These are phyloP conservation scores for Prunus padus DNA, from an alignment of 306 rosid species.

Conservation along the genomic window DNA sequence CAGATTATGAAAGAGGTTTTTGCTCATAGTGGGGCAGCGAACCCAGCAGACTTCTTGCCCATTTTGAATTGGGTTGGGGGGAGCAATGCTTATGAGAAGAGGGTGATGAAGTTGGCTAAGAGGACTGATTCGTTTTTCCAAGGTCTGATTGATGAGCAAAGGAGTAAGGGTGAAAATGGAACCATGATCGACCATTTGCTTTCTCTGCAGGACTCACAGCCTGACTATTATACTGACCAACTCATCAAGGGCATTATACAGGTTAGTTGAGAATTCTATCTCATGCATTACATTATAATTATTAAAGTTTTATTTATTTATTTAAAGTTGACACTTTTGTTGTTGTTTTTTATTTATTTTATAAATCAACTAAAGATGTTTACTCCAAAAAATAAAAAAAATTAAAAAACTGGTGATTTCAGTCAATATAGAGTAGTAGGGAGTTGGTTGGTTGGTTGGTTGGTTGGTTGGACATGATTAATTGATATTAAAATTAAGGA, in stretches of 20 bases:
- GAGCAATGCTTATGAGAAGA: conserved; percentile 8
- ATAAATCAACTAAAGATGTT: too few relatives aligned
- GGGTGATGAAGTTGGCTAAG: neutral
- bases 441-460: too few relatives aligned
- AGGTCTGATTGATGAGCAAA: conserved; percentile 56
- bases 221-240: conserved; percentile 54
- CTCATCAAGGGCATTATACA: conserved; percentile 58
- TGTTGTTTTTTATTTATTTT: too few relatives aligned
- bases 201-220: conserved; percentile 42
- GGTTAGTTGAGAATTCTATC: conserved; percentile 31
- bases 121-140: conserved; percentile 34
- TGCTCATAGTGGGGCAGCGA: neutral
- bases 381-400: too few relatives aligned
- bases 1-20: conserved; percentile 4
- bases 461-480: too few relatives aligned
- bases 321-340: too few relatives aligned
- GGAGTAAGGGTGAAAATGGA: conserved; percentile 16
- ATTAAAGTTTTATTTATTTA: too few relatives aligned
- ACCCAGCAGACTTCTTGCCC: neutral
- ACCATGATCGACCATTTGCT: conserved; percentile 53
- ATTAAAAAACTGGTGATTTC: too few relatives aligned
- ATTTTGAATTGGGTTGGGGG: conserved; percentile 22
- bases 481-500: too few relatives aligned
- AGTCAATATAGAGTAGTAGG: too few relatives aligned
- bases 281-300: too few relatives aligned